Base-by-base conservation (phyloP, 768 basidiomycete genomes). In the Pholiota microspora region DNA sequence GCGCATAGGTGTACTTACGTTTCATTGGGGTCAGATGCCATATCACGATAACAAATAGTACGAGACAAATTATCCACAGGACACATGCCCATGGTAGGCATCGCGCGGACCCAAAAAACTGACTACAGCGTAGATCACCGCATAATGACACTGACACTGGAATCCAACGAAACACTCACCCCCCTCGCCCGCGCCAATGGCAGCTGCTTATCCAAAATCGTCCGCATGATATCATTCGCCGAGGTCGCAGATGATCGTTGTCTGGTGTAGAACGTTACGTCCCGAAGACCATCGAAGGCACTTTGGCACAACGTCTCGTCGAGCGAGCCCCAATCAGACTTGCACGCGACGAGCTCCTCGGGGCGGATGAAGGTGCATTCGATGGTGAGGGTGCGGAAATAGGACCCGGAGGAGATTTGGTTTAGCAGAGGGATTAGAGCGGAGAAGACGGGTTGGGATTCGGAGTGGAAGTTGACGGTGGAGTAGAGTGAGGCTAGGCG, bases 391-490 rank as follows among this genome's bases (percentile, higher is more conserved):
- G 51, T 47, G 13, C 35, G 40, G 53, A 64, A 58, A 31, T 46
- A 24, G 10, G 50, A 31, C 2, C 51, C 49, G 7, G 64, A 62
- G 2, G 62, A 53, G n/a, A 65, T 10, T 23, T 61, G 56, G 7
- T 25, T 18, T 5, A 63, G 56, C 7, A 62, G 31, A 2, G 47
- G 51, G 45, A 62, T 40, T n/a, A 62, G 58, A 2, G 55, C 29
- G 12, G 49, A 24, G 53, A 63, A 61, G 7, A 62, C 58, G 24
- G 60, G 53, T 2, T 47, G 24, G 21, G 51, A 38, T 4, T 58
- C 57, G 9, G 58, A 51, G 36, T 65, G 64, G 31, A 65, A 65
- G 49, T 65, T 65, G 46, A 65, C 64, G 27, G 59, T 51, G 38
- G 63, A 62, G 16, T 59, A 58, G 2, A 65, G 45, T 7, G 55